phyloP scores from a whole-genome alignment of 2,329 filamentous ascomycete genomes.

The Ophiocordyceps robertsii region DNA sequence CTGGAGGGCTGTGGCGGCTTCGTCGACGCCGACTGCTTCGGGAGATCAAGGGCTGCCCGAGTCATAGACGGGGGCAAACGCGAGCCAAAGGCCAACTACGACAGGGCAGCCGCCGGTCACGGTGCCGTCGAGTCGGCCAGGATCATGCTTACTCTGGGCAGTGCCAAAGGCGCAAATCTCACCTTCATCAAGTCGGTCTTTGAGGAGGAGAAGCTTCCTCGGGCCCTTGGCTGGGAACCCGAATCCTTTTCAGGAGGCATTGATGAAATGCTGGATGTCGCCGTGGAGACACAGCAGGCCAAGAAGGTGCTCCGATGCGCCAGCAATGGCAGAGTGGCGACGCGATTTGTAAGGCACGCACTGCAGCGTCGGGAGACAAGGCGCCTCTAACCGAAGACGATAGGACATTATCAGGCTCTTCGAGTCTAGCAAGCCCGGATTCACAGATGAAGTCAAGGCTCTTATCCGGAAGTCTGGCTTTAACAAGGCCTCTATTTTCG shows the following conservation, averaged over 20 bases:
- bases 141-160: background rate
- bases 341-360: background rate
- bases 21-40: background rate
- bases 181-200: background rate
- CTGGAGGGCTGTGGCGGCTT: background rate
- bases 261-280: background rate
- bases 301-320: background rate
- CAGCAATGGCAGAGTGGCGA: background rate
- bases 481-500: too few relatives aligned
- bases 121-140: background rate
- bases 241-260: background rate
- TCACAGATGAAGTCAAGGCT: too few relatives aligned
- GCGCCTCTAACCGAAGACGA: too few relatives aligned
- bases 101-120: background rate
- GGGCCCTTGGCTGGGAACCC: background rate
- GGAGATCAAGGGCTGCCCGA: background rate
- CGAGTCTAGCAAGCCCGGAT: too few relatives aligned
- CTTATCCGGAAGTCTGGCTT: too few relatives aligned
- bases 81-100: background rate
- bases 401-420: too few relatives aligned
- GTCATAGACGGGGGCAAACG: background rate
- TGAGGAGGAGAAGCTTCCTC: background rate
- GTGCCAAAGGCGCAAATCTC: background rate
- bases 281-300: background rate
- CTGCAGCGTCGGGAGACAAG: too few relatives aligned